phyloP scores from a whole-genome alignment of 2,329 filamentous ascomycete species.

The Claviceps maximensis region DNA sequence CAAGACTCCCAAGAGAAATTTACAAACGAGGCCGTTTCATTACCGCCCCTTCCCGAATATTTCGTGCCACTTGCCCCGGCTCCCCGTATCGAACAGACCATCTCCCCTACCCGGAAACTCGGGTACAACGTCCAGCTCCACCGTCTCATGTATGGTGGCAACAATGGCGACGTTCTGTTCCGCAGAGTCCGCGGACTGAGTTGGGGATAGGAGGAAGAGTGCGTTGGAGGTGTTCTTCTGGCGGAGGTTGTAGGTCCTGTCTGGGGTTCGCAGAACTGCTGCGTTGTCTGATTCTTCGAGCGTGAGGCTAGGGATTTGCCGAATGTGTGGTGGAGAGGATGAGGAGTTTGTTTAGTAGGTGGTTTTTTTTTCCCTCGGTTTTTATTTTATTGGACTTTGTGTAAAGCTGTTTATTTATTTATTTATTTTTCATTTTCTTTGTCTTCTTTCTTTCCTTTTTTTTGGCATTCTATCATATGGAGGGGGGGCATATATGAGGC shows the following conservation, averaged over 20 bases:
- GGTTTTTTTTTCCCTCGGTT: too few species aligned
- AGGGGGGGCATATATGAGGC: background rate
- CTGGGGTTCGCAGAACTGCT: slow-evolving; percentile 38
- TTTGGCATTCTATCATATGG: background rate
- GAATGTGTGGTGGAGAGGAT: too few species aligned
- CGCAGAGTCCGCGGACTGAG: slow-evolving; percentile 8
- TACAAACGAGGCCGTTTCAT: too few species aligned
- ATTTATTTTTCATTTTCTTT: background rate
- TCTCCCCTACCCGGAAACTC: slow-evolving; percentile 17
- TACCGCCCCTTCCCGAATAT: slow-evolving; percentile 36
- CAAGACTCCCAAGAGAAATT: too few species aligned
- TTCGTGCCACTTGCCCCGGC: slow-evolving; percentile 46
- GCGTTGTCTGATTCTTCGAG: slow-evolving; percentile 34
- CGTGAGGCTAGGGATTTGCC: slow-evolving; percentile 24
- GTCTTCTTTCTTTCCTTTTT: background rate
- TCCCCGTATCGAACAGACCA: slow-evolving; percentile 17
- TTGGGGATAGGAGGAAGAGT: slow-evolving; percentile 39
- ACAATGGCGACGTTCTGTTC: slow-evolving; percentile 32
- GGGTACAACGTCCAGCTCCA: slow-evolving; percentile 40
- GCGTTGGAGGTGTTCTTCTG: slow-evolving; percentile 58
- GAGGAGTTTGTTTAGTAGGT: background rate
- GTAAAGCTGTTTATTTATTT: background rate
- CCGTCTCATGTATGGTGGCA: slow-evolving; percentile 46
- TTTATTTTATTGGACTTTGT: too few species aligned
- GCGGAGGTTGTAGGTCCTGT: slow-evolving; percentile 43